phyloP scores from a whole-genome alignment of 2,329 filamentous ascomycete species.

The Macroventuria anomochaeta region DNA sequence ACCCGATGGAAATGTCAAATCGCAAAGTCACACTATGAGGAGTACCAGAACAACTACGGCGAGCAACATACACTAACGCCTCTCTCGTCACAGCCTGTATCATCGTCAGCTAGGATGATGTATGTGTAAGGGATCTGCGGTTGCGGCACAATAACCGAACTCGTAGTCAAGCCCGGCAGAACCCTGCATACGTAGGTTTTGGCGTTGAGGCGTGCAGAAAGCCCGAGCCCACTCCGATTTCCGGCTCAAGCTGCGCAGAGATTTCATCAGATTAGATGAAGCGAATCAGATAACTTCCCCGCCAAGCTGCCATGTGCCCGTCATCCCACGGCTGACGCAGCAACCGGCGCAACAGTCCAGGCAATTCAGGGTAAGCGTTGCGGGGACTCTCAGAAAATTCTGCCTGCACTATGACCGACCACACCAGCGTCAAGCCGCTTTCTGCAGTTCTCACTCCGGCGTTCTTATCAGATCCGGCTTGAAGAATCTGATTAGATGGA shows the following conservation, averaged over 20 bases:
- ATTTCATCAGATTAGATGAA: constrained; percentile 41
- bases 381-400: constrained; percentile 39
- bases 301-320: constrained; percentile 24
- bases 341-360: constrained; percentile 12
- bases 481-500: constrained; percentile 33
- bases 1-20: constrained; percentile 8
- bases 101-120: constrained; percentile 18
- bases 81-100: constrained; percentile 34
- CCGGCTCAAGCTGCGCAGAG: constrained; percentile 13
- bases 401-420: constrained; percentile 34
- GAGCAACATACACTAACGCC: constrained; percentile 21
- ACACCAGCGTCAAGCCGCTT: constrained; percentile 18
- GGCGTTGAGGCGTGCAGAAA: constrained; percentile 17
- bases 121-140: constrained; percentile 25
- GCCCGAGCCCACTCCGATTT: constrained; percentile 32
- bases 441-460: constrained; percentile 16
- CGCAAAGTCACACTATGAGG: constrained; percentile 6
- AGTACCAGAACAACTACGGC: not conserved
- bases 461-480: constrained; percentile 42
- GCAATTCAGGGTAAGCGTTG: constrained; percentile 29
- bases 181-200: constrained; percentile 27
- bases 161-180: constrained; percentile 27
- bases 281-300: constrained; percentile 16
- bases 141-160: constrained; percentile 28
- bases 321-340: constrained; percentile 30